These are phyloP conservation scores for Aspergillus tanneri DNA, from an alignment of 2,329 filamentous ascomycete species.

Conservation along the genomic window DNA sequence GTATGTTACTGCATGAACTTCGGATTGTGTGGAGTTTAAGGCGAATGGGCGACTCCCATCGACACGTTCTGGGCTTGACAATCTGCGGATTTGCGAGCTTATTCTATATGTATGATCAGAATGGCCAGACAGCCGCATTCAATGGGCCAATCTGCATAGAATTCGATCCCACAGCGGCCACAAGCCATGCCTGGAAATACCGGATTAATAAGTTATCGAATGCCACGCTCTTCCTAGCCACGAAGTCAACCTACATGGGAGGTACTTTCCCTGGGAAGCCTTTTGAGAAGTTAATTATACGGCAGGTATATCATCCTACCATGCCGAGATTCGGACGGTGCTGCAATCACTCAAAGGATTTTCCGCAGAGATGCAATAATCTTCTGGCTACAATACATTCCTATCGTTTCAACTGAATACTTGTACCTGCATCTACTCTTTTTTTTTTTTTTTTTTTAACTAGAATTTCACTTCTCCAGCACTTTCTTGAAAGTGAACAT, in stretches of 20 bases:
- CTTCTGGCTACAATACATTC: too few relatives aligned
- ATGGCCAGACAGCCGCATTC: constrained; percentile 56
- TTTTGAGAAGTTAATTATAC: constrained; percentile 52
- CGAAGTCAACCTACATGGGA: constrained; percentile 57
- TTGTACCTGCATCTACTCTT: too few relatives aligned
- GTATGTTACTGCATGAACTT: constrained; percentile 54
- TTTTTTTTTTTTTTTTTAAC: too few relatives aligned
- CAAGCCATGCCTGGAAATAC: constrained; percentile 52
- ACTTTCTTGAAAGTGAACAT: too few relatives aligned
- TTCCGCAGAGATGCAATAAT: neutral
- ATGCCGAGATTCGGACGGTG: constrained; percentile 14
- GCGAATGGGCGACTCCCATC: constrained; percentile 41
- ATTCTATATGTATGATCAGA: constrained; percentile 56
- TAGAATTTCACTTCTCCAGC: too few relatives aligned
- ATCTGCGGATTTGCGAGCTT: constrained; percentile 50
- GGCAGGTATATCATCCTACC: constrained; percentile 21
- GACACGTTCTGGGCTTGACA: constrained; percentile 45
- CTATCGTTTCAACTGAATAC: too few relatives aligned
- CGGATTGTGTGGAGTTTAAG: constrained; percentile 52
- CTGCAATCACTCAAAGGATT: constrained; percentile 12
- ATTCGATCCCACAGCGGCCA: constrained; percentile 50
- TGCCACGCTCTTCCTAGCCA: constrained; percentile 50
- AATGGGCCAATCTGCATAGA: constrained; percentile 59
- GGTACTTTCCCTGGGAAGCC: constrained; percentile 56
- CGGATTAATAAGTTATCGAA: constrained; percentile 50